Evolutionary conservation across 1,284 basidiomycete genomes (phyloP).

Genomic region (Malassezia sp.): DNA sequence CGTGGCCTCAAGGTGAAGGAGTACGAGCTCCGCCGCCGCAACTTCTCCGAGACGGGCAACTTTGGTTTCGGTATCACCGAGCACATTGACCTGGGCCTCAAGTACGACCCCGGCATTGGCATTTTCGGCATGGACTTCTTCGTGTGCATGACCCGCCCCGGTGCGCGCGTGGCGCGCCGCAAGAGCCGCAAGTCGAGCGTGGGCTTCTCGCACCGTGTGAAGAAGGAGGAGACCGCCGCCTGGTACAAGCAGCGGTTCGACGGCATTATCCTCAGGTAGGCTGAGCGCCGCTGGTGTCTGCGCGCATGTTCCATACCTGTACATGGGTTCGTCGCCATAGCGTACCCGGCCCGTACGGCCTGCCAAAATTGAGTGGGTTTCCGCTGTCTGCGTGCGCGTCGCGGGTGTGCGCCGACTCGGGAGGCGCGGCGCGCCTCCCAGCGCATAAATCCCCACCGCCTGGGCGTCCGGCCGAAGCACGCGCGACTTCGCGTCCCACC

Average conservation of each 20-base stretch:
- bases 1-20: slow-evolving; percentile 99
- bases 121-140: slow-evolving; percentile 47
- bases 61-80: slow-evolving; percentile 46
- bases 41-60: slow-evolving; percentile 62
- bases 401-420: too few species aligned
- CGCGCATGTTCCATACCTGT: slow-evolving; percentile 11
- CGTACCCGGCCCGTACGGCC: slow-evolving; percentile 4
- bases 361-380: not conserved
- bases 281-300: not conserved
- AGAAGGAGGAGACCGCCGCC: slow-evolving; percentile 59
- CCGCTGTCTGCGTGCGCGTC: not conserved
- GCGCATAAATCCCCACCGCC: too few species aligned
- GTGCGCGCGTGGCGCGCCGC: slow-evolving; percentile 78
- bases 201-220: slow-evolving; percentile 65
- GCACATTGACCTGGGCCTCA: slow-evolving; percentile 96
- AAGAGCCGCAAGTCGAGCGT: slow-evolving; percentile 78
- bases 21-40: slow-evolving; percentile 78
- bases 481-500: too few species aligned
- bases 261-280: slow-evolving; percentile 42
- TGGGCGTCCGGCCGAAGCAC: too few species aligned
- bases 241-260: slow-evolving; percentile 88
- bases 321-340: slow-evolving; percentile 11
- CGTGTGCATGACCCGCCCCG: slow-evolving; percentile 75
- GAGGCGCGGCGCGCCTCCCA: too few species aligned
- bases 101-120: slow-evolving; percentile 44